Conservation (phyloP, 169 alveolate species). For the Eimeria acervulina region DNA sequence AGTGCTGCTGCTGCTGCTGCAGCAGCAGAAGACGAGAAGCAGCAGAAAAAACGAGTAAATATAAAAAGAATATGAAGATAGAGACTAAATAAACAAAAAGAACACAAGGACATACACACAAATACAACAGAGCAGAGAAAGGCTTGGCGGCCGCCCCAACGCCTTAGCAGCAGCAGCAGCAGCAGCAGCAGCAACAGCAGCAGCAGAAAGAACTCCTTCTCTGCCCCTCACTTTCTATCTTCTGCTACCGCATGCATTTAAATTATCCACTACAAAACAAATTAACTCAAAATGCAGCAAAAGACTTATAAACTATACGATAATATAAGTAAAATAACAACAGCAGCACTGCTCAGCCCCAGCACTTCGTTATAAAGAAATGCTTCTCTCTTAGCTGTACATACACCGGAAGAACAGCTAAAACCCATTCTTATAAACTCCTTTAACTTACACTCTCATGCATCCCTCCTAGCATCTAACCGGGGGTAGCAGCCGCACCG, state of each 20-base stretch:
- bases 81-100: not conserved
- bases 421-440: not conserved
- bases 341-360: not conserved
- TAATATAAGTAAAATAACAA: not conserved
- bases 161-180: not conserved
- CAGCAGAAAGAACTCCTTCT: not conserved
- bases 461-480: not conserved
- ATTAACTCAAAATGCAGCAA: not conserved
- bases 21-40: not conserved
- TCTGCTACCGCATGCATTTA: not conserved
- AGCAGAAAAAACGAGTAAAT: not conserved
- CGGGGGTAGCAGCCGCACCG: not conserved
- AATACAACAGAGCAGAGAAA: not conserved
- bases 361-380: not conserved
- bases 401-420: not conserved
- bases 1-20: not conserved
- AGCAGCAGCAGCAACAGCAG: conserved; percentile 6
- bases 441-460: not conserved
- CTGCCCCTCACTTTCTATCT: not conserved
- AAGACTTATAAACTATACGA: not conserved
- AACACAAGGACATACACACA: not conserved
- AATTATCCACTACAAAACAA: not conserved
- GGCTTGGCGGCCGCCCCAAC: conserved; percentile 17
- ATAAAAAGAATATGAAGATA: not conserved
- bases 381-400: not conserved